Percentiles rank a stretch among this genome's conserved stretches.
phyloP scores from a whole-genome alignment of 345 rosid species.

The Linum tenue region DNA sequence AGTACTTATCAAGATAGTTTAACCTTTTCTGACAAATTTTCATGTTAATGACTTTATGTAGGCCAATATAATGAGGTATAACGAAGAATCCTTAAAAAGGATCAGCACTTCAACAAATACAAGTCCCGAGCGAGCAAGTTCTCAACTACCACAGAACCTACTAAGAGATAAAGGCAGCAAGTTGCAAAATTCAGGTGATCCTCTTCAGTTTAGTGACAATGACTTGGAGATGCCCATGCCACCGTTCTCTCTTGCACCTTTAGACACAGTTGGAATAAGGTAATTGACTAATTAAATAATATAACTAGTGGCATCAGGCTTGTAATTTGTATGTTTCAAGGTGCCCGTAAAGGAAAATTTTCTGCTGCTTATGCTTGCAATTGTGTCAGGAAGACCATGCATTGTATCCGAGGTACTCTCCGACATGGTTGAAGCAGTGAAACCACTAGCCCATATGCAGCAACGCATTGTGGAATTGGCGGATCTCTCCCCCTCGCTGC shows the following conservation, averaged over 20 bases:
- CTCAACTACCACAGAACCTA: constrained; percentile 35
- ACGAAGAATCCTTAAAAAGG: constrained; percentile 59
- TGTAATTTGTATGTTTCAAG: constrained; percentile 5
- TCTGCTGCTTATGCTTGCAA: constrained; percentile 32
- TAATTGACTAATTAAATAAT: constrained; percentile 12
- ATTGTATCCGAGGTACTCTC: constrained; percentile 62
- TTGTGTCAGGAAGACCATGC: constrained; percentile 93
- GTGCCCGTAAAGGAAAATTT: background rate
- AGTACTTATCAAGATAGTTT: background rate
- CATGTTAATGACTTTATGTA: constrained; percentile 16
- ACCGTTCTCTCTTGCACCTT: constrained; percentile 62
- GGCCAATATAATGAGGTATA: constrained; percentile 72
- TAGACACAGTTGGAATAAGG: constrained; percentile 56
- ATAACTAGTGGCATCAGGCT: too few species aligned
- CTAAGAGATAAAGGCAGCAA: constrained; percentile 22
- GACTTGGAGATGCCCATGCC: constrained; percentile 94
- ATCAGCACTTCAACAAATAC: constrained; percentile 30
- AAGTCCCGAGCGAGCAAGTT: constrained; percentile 37
- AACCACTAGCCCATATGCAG: constrained; percentile 76
- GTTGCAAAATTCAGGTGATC: constrained; percentile 20
- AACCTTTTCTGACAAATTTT: constrained; percentile 1
- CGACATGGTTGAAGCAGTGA: constrained; percentile 69
- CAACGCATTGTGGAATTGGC: constrained; percentile 54
- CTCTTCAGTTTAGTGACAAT: constrained; percentile 30
- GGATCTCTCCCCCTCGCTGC: constrained; percentile 42